Evolutionary conservation across 441 rosid species (phyloP), one percentile per base, ranked within the genome.

Genomic region (Erodium trifolium): DNA sequence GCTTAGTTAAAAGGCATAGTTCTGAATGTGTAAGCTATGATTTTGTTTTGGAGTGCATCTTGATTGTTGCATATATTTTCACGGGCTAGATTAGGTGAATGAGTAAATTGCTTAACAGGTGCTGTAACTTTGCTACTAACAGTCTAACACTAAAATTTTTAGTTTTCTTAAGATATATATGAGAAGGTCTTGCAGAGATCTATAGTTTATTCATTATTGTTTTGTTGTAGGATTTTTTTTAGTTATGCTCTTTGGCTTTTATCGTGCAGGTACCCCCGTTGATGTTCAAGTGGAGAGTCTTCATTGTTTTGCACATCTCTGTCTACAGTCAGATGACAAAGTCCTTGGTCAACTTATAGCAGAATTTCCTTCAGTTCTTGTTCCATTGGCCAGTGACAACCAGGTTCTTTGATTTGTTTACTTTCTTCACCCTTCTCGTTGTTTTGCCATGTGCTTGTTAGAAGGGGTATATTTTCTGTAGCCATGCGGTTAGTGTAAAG

Each of bases 221-320:
- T 43, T 0, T 10, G 3, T 11, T 43, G n/a, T 13, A 29, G 12
- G 55, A n/a, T 63, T 37, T 41, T 41, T 31, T 72, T 19, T 74
- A 37, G 75, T 82, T 63, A 72, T 72, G 8, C 65, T 67, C n/a
- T 63, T n/a, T 59, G 35, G 55, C 68, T 72, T 69, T 78, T 37
- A 67, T 80, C 72, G 79, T 82, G 79, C 90, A 96, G 99, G 80
- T 82, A 77, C 83, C 77, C 79, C 90, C 18, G 67, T 71, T 72
- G 65, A 76, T 19, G 92, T 86, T 70, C 93, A 86, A 78, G 80
- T 88, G 51, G 96, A 93, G 82, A 82, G 90, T 78, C 97, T 96
- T 70, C 88, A 80, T 68, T 91, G 92, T 72, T 82, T 88, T 78
- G 72, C 80, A 17, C 82, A 81, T 78, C 93, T 96, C 67, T 93